These are phyloP conservation scores for Thielaviopsis punctulata DNA, from an alignment of 2,329 filamentous ascomycete genomes.

Conservation along the genomic window DNA sequence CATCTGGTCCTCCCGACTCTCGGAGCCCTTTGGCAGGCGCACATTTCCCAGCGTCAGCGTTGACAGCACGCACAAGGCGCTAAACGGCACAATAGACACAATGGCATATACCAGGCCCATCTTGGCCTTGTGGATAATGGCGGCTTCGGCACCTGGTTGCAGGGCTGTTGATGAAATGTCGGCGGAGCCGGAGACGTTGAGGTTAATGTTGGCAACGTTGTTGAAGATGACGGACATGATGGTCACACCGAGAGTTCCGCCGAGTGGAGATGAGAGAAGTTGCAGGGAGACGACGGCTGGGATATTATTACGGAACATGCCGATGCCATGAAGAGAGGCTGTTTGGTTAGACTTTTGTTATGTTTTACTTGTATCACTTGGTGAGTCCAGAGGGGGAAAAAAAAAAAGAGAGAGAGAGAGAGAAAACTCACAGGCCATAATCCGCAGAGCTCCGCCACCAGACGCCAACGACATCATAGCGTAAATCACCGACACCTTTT, in stretches of 20 bases:
- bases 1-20: constrained; percentile 3
- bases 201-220: constrained; percentile 26
- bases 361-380: too few relatives aligned
- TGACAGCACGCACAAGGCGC: background rate
- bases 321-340: constrained; percentile 42
- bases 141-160: background rate
- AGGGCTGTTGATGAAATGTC: background rate
- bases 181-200: background rate
- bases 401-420: background rate
- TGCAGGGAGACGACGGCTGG: constrained; percentile 42
- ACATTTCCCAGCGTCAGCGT: constrained; percentile 1
- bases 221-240: constrained; percentile 55
- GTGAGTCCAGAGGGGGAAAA: background rate
- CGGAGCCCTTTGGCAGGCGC: background rate
- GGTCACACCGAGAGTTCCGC: constrained; percentile 46
- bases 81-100: constrained; percentile 1
- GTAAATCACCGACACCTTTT: constrained; percentile 34
- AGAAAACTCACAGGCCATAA: constrained; percentile 34
- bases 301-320: constrained; percentile 39
- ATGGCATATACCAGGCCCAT: constrained; percentile 1
- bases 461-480: constrained; percentile 51
- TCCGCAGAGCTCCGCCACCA: constrained; percentile 43
- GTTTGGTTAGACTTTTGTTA: background rate
- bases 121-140: background rate
- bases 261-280: constrained; percentile 41